phyloP scores from a whole-genome alignment of 1,139 yeast genomes.

The Yarrowia galli region DNA sequence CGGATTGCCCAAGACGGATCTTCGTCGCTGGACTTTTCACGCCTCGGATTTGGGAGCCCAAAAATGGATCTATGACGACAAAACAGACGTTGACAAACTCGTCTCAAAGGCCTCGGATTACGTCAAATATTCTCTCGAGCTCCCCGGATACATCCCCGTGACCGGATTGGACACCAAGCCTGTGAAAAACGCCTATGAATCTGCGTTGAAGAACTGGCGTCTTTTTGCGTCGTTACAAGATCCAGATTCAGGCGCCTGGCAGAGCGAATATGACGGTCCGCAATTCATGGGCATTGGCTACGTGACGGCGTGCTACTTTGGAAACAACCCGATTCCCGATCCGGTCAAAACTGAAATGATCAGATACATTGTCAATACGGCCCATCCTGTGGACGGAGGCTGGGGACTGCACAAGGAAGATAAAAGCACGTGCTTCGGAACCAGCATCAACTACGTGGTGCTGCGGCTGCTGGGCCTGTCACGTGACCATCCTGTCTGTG shows the following conservation, averaged over 20 bases:
- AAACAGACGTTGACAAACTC: conserved; percentile 50
- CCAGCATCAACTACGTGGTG: conserved; percentile 81
- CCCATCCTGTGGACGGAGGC: conserved; percentile 99
- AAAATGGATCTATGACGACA: conserved; percentile 74
- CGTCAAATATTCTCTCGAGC: conserved; percentile 65
- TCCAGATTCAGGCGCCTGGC: conserved; percentile 77
- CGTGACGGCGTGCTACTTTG: conserved; percentile 74
- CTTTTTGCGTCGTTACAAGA: conserved; percentile 77
- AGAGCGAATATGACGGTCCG: conserved; percentile 95
- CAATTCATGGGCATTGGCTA: conserved; percentile 96
- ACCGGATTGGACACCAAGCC: conserved; percentile 37
- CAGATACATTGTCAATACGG: conserved; percentile 82
- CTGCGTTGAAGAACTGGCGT: conserved; percentile 77
- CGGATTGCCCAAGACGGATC: conserved; percentile 74
- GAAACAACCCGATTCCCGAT: conserved; percentile 71
- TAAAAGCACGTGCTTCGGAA: conserved; percentile 94
- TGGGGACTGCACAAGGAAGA: conserved; percentile 96
- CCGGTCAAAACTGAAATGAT: conserved; percentile 73
- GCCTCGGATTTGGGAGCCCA: conserved; percentile 78
- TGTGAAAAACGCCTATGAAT: conserved; percentile 59
- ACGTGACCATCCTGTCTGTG: conserved; percentile 76
- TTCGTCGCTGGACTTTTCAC: conserved; percentile 73
- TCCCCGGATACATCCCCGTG: conserved; percentile 57
- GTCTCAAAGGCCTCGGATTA: conserved; percentile 46
- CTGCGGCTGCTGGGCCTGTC: conserved; percentile 79